Evolutionary conservation across 768 basidiomycete genomes (phyloP), one percentile per base, ranked within the genome.

Genomic region (Gloeostereum incarnatum): DNA sequence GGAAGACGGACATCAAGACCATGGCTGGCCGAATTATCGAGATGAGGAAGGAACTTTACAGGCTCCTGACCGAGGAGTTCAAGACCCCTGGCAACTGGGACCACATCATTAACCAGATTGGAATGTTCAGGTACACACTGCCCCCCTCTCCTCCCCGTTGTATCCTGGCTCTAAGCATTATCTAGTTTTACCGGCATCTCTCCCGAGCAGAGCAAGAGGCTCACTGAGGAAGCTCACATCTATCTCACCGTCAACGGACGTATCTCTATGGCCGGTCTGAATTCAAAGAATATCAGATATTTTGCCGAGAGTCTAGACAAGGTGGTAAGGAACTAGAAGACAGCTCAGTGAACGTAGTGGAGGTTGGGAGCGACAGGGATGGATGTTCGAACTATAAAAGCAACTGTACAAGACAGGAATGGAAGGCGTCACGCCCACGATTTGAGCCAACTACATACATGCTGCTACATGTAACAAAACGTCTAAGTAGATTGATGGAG

Each of bases 71-170:
- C 14, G 69, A 87, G 45, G 80, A 84, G 56, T 59, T 90, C 46
- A 73, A 84, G 53, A 93, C 89, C 36, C 92, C 92, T 3, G 90
- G 92, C 5, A 78, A 77, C 52, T 99, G 96, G 96, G 76, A 81
- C n/a, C 94, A 98, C 61, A 94, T 99, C 51, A 66, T 83, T 49
- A 75, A 78, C 37, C 96, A 98, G 69, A 98, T 98, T 60, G 94
- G 93, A 40, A 96, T 94, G 93, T 96, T 93, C 71, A 90, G 86
- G 79, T 90, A 56, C 43, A 68, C 51, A 21, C 31, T 3, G 11
- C 4, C 4, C 7, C 19, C 17, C 29, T 17, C 26, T 29, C 17
- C 47, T 35, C 45, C 54, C 40, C 50, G 53, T 45, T 36, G 42
- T 13, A 53, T 48, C 47, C 45, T 36, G 36, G 20, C 29, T 31